Evolutionary conservation across 2,329 filamentous ascomycete genomes (phyloP).

Genomic region (Ophiocordyceps camponoti-saundersi): DNA sequence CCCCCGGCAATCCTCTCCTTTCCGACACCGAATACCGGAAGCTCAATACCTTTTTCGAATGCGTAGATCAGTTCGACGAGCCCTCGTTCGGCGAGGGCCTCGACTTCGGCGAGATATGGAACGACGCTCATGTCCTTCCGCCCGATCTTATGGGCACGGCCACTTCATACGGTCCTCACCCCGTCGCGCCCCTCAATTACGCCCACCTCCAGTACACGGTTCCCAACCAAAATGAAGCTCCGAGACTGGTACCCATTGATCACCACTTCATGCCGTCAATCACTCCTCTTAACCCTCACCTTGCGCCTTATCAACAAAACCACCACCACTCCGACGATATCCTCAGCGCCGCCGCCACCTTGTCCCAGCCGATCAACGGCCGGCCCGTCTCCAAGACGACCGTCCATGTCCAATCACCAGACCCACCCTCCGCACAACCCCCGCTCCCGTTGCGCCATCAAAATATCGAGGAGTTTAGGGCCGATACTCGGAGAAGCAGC

Average conservation of each 20-base stretch:
- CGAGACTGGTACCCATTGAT: slow-evolving; percentile 3
- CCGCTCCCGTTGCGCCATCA: slow-evolving; percentile 25
- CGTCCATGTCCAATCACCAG: slow-evolving; percentile 6
- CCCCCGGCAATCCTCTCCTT: slow-evolving; percentile 47
- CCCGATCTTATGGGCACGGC: slow-evolving; percentile 49
- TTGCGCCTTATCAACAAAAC: slow-evolving; percentile 8
- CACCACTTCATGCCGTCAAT: slow-evolving; percentile 17
- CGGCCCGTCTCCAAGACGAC: slow-evolving; percentile 8
- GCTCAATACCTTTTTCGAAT: slow-evolving; percentile 40
- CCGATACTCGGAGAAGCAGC: slow-evolving; percentile 18
- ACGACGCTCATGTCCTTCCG: slow-evolving; percentile 42
- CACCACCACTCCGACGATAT: slow-evolving; percentile 29
- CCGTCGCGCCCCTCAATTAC: slow-evolving; percentile 1
- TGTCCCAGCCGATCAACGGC: slow-evolving; percentile 19
- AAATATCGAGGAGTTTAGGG: slow-evolving; percentile 22
- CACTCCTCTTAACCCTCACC: neutral
- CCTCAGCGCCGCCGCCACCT: slow-evolving; percentile 34
- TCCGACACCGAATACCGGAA: slow-evolving; percentile 43
- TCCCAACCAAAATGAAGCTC: neutral
- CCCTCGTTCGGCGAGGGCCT: slow-evolving; percentile 33
- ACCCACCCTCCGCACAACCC: slow-evolving; percentile 14
- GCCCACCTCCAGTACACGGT: neutral
- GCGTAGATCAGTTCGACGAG: slow-evolving; percentile 32
- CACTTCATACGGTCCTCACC: slow-evolving; percentile 42
- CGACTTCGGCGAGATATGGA: slow-evolving; percentile 33